Conservation (phyloP, 495 filamentous ascomycete species). For the Aspergillus sclerotioniger region DNA sequence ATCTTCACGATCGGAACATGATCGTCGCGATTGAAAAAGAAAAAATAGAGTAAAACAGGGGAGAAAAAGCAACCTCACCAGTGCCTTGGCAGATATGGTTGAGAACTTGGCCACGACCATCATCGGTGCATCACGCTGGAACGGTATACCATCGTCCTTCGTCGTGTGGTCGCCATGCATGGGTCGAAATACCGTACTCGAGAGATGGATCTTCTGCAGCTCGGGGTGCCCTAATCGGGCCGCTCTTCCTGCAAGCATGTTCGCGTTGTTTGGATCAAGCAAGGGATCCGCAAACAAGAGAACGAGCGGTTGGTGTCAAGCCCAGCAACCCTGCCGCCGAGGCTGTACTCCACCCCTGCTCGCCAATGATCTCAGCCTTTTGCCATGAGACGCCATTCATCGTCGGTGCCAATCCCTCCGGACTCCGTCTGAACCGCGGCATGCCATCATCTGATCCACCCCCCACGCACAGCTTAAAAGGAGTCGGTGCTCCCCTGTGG, state of each 20-base stretch:
- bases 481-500: not conserved
- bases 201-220: too few relatives aligned
- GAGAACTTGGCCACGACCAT: not conserved
- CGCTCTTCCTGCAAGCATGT: too few relatives aligned
- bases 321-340: too few relatives aligned
- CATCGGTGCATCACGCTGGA: not conserved
- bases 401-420: not conserved
- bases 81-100: not conserved
- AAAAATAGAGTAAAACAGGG: not conserved
- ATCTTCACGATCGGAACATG: not conserved
- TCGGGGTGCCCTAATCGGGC: too few relatives aligned
- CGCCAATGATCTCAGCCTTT: not conserved
- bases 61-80: not conserved
- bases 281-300: too few relatives aligned
- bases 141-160: too few relatives aligned
- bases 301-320: too few relatives aligned
- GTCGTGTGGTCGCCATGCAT: too few relatives aligned
- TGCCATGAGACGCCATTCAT: not conserved
- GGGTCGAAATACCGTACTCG: too few relatives aligned
- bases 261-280: too few relatives aligned
- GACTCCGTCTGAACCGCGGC: not conserved
- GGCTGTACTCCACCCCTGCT: not conserved
- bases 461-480: not conserved
- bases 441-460: not conserved
- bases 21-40: not conserved